Evolutionary conservation across 2,329 filamentous ascomycete species (phyloP), one percentile per base, ranked within the genome.

Genomic region (Colletotrichum gloeosporioides): DNA sequence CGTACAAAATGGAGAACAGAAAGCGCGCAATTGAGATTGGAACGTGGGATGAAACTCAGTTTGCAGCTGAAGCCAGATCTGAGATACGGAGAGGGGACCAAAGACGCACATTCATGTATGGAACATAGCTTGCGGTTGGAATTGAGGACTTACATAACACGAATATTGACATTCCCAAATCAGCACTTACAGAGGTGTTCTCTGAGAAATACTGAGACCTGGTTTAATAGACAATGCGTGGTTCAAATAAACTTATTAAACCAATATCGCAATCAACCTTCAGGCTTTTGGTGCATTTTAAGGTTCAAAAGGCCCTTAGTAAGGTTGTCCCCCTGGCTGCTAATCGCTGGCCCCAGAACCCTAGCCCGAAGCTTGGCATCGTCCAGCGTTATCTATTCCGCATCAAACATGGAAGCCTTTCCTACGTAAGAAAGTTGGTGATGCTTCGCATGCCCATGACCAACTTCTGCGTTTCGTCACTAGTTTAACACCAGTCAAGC

Each of bases 1-100:
- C 78, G 73, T 78, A 79, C n/a, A 76, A 69, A 65, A 18, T 73
- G 13, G 78, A 79, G 27, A 78, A 78, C 34, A 77, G 53, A 61
- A 67, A 59, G 13, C 73, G 77, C 31, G 63, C 71, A 22, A 69
- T 25, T n/a, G 64, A 75, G 53, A 73, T 74, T 63, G 71, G 64
- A 27, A 62, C 44, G 2, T 78, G 78, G 77, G 77, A 79, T 65
- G 77, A 78, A 31, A 53, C 62, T 18, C 75, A 69, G 3, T 65
- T 71, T 67, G 32, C 63, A 7, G 65, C 63, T 18, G 75, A 74
- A 39, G 65, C 61, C 9, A 63, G 27, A 10, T 74, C 66, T 29
- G n/a, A 39, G 10, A 67, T 68, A 31, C 63, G 75, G 27, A 72
- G 74, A 16, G 62, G 66, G 27, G 66, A 77, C 34, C 66, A 77